Base-by-base conservation (phyloP, 768 basidiomycete species). In the Panaeolus papilionaceus region DNA sequence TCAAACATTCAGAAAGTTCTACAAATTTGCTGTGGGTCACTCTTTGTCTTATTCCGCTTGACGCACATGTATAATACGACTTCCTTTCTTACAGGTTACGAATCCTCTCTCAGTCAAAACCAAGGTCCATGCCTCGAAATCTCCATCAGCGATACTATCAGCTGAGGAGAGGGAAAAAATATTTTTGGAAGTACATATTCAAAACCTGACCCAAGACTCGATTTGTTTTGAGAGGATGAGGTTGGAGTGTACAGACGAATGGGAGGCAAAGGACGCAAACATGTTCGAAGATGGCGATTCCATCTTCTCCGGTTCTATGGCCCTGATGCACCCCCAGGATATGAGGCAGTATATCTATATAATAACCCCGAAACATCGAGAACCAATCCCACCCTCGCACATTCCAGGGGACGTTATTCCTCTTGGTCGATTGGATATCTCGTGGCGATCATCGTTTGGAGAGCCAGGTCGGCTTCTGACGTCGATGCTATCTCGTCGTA, bases 101-200 rank as follows among this genome's bases (percentile, higher is more conserved):
- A 96, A 97, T 71, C 96, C 96, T 0, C 81, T 98, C 14, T 94
- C 94, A 0, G 96, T 98, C 67, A 97, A 97, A 79, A 98, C 96
- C 14, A 96, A 96, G 77, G 94, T 97, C 0, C 94, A 98, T 75
- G 74, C 83, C 2, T 86, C 93, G 0, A 86, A 85, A 63, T 90
- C 93, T 0, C 91, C 94, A 0, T 87, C 92, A 23, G 90, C 94
- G 1, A 69, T 88, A 11, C 80, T 96, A 37, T 86, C 88, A 6
- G 77, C 85, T 2, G 58, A 77, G 2, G 91, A 94, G 71, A 86
- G 94, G 65, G 89, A 92, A 61, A 94, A 94, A 70, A 84, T 97
- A 39, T 96, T 95, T 78, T 88, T 98, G 23, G 96, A 98, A 76
- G 89, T 97, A 3, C 94, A 97, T 73, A 89, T 97, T 11, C 95